phyloP scores from a whole-genome alignment of 768 basidiomycete species.

The Agaricus subrufescens region DNA sequence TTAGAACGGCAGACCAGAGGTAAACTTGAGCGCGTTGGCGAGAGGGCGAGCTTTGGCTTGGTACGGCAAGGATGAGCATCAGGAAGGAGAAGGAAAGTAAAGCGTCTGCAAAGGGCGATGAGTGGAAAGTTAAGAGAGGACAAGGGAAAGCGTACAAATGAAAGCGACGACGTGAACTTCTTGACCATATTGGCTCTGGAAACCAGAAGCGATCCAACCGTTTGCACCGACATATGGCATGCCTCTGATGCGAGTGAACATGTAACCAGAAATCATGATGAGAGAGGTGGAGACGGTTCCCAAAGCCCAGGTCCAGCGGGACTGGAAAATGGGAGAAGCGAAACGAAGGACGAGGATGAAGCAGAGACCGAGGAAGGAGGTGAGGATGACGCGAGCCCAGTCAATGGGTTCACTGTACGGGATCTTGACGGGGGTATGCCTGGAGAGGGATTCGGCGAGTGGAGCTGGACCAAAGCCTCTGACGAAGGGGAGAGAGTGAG shows the following conservation, averaged over 20 bases:
- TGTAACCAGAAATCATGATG: constrained; percentile 89
- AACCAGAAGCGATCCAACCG: constrained; percentile 87
- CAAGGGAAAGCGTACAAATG: constrained; percentile 61
- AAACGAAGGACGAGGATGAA: constrained; percentile 50
- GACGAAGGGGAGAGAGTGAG: constrained; percentile 1
- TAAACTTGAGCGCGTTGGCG: constrained; percentile 87
- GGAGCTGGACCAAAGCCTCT: constrained; percentile 83
- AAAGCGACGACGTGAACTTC: constrained; percentile 85
- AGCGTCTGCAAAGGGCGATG: constrained; percentile 59
- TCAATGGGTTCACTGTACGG: constrained; percentile 79
- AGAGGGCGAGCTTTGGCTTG: constrained; percentile 63
- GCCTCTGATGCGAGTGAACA: constrained; percentile 92
- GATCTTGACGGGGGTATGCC: constrained; percentile 73
- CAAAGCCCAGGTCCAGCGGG: constrained; percentile 75
- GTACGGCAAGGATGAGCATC: constrained; percentile 78
- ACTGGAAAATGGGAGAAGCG: constrained; percentile 60
- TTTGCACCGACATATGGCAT: constrained; percentile 62
- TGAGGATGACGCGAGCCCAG: constrained; percentile 54
- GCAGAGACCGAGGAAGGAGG: constrained; percentile 40
- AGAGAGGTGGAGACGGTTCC: constrained; percentile 56
- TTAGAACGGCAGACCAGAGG: constrained; percentile 78
- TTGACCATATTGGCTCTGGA: constrained; percentile 86
- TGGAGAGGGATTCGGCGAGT: constrained; percentile 71
- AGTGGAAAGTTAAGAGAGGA: not conserved
- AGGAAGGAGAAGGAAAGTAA: constrained; percentile 72